Evolutionary conservation across 306 rosid species (phyloP).

Genomic region (Purshia tridentata): DNA sequence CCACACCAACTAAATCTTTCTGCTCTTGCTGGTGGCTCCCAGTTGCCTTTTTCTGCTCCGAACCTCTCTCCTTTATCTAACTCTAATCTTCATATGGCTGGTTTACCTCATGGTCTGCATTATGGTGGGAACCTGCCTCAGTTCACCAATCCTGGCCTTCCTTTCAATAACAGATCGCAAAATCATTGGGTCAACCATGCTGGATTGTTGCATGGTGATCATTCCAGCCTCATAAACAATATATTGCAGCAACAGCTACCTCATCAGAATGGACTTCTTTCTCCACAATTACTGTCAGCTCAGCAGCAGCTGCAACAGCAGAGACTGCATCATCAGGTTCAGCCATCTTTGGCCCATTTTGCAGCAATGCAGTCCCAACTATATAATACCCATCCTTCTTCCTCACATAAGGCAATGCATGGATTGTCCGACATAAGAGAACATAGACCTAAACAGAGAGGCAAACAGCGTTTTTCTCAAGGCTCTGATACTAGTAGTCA

Average conservation of each 20-base stretch:
- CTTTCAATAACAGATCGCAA: constrained; percentile 43
- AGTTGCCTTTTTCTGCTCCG: constrained; percentile 46
- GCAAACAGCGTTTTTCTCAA: constrained; percentile 64
- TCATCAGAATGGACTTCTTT: constrained; percentile 58
- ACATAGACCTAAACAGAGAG: constrained; percentile 67
- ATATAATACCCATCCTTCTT: constrained; percentile 47
- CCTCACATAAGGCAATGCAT: constrained; percentile 69
- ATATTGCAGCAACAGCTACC: constrained; percentile 84
- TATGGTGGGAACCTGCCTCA: constrained; percentile 59
- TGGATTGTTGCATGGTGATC: constrained; percentile 55
- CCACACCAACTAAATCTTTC: constrained; percentile 53
- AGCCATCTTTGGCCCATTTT: constrained; percentile 55
- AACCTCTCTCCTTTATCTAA: constrained; percentile 46
- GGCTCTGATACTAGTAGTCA: constrained; percentile 61
- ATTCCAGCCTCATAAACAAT: constrained; percentile 54
- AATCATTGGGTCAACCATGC: constrained; percentile 58
- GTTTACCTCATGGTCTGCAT: constrained; percentile 50
- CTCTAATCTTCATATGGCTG: constrained; percentile 47
- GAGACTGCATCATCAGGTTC: constrained; percentile 52
- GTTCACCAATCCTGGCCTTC: constrained; percentile 41
- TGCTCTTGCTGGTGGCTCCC: constrained; percentile 46
- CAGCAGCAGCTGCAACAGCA: constrained; percentile 54
- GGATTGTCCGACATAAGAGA: constrained; percentile 80
- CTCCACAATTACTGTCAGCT: constrained; percentile 48
- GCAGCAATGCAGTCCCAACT: constrained; percentile 54